Evolutionary conservation across 2,329 filamentous ascomycete genomes (phyloP).

Genomic region (Fusarium beomiforme): DNA sequence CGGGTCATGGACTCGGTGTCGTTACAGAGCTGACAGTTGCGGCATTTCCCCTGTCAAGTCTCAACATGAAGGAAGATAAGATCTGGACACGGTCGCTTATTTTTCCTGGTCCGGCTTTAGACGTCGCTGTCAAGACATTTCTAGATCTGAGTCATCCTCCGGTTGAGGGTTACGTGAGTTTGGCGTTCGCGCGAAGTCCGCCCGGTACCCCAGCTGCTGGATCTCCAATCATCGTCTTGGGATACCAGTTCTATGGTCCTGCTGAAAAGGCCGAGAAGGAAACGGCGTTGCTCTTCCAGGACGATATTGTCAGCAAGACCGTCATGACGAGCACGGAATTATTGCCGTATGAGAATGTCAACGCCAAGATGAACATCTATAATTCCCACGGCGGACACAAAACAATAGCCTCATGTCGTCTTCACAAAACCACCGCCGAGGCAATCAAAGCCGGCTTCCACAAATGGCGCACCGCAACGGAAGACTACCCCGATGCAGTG

Average conservation of each 20-base stretch:
- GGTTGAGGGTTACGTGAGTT: constrained; percentile 16
- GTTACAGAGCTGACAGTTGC: constrained; percentile 44
- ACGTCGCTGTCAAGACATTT: constrained; percentile 36
- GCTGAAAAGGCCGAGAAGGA: constrained; percentile 37
- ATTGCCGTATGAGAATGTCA: constrained; percentile 33
- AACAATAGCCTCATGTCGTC: constrained; percentile 35
- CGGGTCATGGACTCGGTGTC: constrained; percentile 48
- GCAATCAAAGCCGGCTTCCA: constrained; percentile 38
- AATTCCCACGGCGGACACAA: constrained; percentile 47
- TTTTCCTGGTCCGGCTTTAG: constrained; percentile 41
- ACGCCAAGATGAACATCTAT: constrained; percentile 33
- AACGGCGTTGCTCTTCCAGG: constrained; percentile 24
- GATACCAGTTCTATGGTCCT: constrained; percentile 40
- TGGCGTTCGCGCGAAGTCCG: constrained; percentile 45
- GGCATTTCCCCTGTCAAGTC: constrained; percentile 34
- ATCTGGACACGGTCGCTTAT: constrained; percentile 47
- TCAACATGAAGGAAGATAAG: constrained; percentile 43
- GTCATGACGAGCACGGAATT: constrained; percentile 38
- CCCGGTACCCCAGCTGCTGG: constrained; percentile 44
- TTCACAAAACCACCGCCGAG: constrained; percentile 18
- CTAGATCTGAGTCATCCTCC: constrained; percentile 27
- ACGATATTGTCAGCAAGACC: constrained; percentile 27
- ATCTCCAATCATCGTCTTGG: constrained; percentile 43
- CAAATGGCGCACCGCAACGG: constrained; percentile 38
- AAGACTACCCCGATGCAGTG: constrained; percentile 25